Percentiles rank a stretch among this genome's conserved stretches.
Evolutionary conservation across 1,139 yeast genomes (phyloP).

Genomic region (Magnusiomyces starmeri): DNA sequence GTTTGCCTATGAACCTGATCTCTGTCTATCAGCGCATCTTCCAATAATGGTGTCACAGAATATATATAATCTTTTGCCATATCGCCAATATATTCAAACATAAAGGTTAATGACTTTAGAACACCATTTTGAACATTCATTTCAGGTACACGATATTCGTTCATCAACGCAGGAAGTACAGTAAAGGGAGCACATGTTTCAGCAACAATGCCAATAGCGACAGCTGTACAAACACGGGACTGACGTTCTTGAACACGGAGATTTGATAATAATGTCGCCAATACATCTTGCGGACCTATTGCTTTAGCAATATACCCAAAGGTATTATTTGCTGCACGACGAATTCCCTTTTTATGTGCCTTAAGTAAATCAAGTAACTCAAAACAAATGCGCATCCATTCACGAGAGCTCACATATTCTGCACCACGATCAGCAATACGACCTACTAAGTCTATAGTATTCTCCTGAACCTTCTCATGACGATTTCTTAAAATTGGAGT

Average conservation of each 20-base stretch:
- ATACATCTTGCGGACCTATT: slow-evolving; percentile 92
- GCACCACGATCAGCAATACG: slow-evolving; percentile 78
- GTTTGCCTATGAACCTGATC: slow-evolving; percentile 94
- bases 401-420: slow-evolving; percentile 81
- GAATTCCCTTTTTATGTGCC: slow-evolving; percentile 69
- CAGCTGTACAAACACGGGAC: slow-evolving; percentile 93
- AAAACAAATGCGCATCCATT: slow-evolving; percentile 96
- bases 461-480: slow-evolving; percentile 87
- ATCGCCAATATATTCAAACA: slow-evolving; percentile 88
- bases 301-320: slow-evolving; percentile 90
- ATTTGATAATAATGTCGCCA: slow-evolving; percentile 77
- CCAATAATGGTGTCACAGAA: slow-evolving; percentile 71
- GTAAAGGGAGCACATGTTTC: slow-evolving; percentile 91
- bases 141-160: slow-evolving; percentile 89
- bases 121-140: slow-evolving; percentile 94
- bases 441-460: slow-evolving; percentile 74
- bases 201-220: slow-evolving; percentile 96
- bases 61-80: slow-evolving; percentile 77
- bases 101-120: slow-evolving; percentile 81
- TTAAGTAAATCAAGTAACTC: slow-evolving; percentile 85
- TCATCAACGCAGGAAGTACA: slow-evolving; percentile 93
- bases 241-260: slow-evolving; percentile 93
- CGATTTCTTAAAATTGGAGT: slow-evolving; percentile 89
- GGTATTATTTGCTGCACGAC: slow-evolving; percentile 82
- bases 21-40: slow-evolving; percentile 86